phyloP scores from a whole-genome alignment of 257 asterid species.

The Lithospermum erythrorhizon region DNA sequence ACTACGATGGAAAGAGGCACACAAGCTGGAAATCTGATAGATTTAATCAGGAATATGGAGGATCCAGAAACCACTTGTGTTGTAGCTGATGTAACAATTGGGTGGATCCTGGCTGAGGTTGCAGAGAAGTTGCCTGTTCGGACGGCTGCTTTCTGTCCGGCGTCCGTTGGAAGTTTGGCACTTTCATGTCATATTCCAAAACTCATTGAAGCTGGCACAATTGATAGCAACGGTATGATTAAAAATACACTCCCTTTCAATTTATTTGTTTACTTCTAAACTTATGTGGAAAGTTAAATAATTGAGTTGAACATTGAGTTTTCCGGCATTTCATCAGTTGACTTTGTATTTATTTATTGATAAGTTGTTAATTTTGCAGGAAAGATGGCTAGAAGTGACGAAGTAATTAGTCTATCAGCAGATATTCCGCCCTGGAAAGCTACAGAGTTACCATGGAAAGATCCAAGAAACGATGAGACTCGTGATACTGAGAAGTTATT shows the following conservation, averaged over 20 bases:
- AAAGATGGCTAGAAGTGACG: too few relatives aligned
- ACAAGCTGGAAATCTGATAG: slow-evolving; percentile 33
- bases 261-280: too few relatives aligned
- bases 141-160: slow-evolving; percentile 44
- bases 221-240: slow-evolving; percentile 36
- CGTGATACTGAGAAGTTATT: slow-evolving; percentile 21
- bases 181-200: slow-evolving; percentile 38
- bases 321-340: neutral
- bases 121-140: slow-evolving; percentile 26
- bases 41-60: slow-evolving; percentile 19
- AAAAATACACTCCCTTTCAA: neutral
- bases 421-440: too few relatives aligned
- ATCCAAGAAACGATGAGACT: slow-evolving; percentile 17
- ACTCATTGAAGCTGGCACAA: slow-evolving; percentile 38
- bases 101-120: slow-evolving; percentile 29
- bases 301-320: neutral
- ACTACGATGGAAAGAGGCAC: slow-evolving; percentile 26
- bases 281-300: too few relatives aligned
- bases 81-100: slow-evolving; percentile 40
- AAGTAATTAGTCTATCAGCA: too few relatives aligned
- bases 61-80: slow-evolving; percentile 29
- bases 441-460: neutral
- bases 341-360: neutral
- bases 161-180: slow-evolving; percentile 37
- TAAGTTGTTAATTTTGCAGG: neutral